Evolutionary conservation across 305 asterid genomes (phyloP), one percentile per base, ranked within the genome.

Genomic region (Solanum hybrid): DNA sequence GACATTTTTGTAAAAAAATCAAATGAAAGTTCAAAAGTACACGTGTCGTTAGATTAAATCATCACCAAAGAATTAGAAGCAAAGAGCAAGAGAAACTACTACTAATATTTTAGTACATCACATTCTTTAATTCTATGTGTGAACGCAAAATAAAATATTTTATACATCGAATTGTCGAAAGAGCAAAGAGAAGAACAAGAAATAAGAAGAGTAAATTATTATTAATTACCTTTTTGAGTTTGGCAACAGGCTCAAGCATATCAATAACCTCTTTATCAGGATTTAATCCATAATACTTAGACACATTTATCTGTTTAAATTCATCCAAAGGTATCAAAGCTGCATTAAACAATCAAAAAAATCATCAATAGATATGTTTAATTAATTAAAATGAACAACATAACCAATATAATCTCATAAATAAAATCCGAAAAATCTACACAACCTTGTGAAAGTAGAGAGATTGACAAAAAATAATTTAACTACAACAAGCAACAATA

Each of bases 291-390:
- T 96, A 96, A 42, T 87, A 85, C 82, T 94, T 93, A 26, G 94
- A 91, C 15, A 94, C 94, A 40, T 91, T 93, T 3, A 91, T 93
- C 88, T 94, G 95, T 88, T 94, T 93, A 69, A 95, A 91, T 86
- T 96, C 98, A 37, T 89, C 94, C 90, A 94, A 85, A 85, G 98
- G 98, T 82, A 96, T 95, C 94, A 95, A 91, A 15, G 98, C 98
- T 95, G 94, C 86, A 89, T 19, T 22, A 19, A 60, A 60, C 71
- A 60, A 13, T 79, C 22, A 26, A 37, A 38, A 12, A 24, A 86
- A 84, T 32, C 35, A 24, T 27, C 7, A 90, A 12, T 6, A 29
- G 1, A 26, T 11, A 71, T 71, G 4, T 11, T 5, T 26, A 24
- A 24, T 71, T 60, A 60, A 60, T 60, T 60, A 60, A 60, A 60